Conservation (phyloP, 2,329 filamentous ascomycete species). For the Tolypocladium album region DNA sequence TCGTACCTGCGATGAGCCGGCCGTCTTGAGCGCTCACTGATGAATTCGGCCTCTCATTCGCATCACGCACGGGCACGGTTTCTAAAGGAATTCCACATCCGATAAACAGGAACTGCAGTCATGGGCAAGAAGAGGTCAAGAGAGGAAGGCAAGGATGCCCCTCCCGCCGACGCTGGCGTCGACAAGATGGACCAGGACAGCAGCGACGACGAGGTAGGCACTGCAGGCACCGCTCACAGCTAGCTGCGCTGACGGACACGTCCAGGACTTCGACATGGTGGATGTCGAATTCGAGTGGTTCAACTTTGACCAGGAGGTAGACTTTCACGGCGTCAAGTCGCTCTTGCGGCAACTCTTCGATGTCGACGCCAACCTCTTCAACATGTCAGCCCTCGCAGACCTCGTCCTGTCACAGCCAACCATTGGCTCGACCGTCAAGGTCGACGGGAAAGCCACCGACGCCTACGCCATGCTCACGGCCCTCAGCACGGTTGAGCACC, state of each 20-base stretch:
- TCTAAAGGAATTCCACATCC: neutral
- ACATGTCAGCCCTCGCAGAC: conserved; percentile 78
- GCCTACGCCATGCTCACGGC: conserved; percentile 88
- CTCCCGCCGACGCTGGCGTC: conserved; percentile 27
- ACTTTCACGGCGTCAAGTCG: conserved; percentile 90
- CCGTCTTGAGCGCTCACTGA: neutral
- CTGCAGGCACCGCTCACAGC: conserved; percentile 2
- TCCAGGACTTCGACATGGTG: conserved; percentile 77
- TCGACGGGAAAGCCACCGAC: conserved; percentile 88
- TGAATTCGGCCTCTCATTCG: neutral
- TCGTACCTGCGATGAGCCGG: neutral
- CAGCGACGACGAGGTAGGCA: conserved; percentile 41
- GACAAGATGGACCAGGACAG: conserved; percentile 41
- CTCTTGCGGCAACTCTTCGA: conserved; percentile 89
- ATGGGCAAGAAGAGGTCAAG: conserved; percentile 43
- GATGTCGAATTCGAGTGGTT: conserved; percentile 99
- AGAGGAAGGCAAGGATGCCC: conserved; percentile 33
- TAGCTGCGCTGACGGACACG: conserved; percentile 5
- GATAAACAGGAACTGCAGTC: neutral
- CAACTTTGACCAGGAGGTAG: conserved; percentile 78
- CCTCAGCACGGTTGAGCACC: conserved; percentile 71
- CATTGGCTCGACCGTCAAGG: conserved; percentile 90
- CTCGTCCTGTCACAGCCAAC: conserved; percentile 77
- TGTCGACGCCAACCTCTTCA: conserved; percentile 72
- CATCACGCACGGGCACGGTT: neutral